A percentile compares a stretch with the other conserved stretches of the same genome.
Evolutionary conservation across 2,329 filamentous ascomycete species (phyloP).

Genomic region (Paecilomyces fulvus): DNA sequence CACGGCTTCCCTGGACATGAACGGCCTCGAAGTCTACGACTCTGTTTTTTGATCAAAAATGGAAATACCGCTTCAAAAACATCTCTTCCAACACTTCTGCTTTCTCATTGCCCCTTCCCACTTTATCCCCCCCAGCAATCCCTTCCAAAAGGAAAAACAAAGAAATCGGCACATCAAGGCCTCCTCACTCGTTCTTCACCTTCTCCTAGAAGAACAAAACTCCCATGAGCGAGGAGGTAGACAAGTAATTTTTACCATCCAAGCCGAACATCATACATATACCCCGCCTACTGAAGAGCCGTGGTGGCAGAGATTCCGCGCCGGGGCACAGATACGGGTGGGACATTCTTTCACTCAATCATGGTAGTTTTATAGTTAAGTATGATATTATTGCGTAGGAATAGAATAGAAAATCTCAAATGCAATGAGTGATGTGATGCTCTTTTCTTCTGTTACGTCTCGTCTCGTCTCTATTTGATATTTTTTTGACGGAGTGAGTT

Average conservation of each 20-base stretch:
- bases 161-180: constrained; percentile 37
- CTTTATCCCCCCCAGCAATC: not conserved
- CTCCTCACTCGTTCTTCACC: constrained; percentile 27
- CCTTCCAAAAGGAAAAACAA: not conserved
- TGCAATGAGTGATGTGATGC: too few species aligned
- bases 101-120: not conserved
- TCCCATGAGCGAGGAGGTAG: constrained; percentile 38
- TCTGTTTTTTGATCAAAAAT: constrained; percentile 6
- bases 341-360: constrained; percentile 35
- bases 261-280: constrained; percentile 32
- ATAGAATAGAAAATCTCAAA: too few species aligned
- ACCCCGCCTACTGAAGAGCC: constrained; percentile 55
- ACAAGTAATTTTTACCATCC: constrained; percentile 23
- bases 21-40: constrained; percentile 4
- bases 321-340: constrained; percentile 62
- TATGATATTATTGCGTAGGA: not conserved
- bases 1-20: not conserved
- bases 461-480: too few species aligned
- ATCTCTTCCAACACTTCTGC: not conserved
- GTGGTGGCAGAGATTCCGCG: constrained; percentile 49
- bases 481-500: too few species aligned
- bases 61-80: constrained; percentile 5
- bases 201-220: not conserved
- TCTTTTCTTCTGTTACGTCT: too few species aligned
- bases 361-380: not conserved